A percentile compares a stretch with the other conserved stretches of the same genome.
These are phyloP conservation scores for Citrus inodora DNA, from an alignment of 345 rosid species.

Conservation along the genomic window DNA sequence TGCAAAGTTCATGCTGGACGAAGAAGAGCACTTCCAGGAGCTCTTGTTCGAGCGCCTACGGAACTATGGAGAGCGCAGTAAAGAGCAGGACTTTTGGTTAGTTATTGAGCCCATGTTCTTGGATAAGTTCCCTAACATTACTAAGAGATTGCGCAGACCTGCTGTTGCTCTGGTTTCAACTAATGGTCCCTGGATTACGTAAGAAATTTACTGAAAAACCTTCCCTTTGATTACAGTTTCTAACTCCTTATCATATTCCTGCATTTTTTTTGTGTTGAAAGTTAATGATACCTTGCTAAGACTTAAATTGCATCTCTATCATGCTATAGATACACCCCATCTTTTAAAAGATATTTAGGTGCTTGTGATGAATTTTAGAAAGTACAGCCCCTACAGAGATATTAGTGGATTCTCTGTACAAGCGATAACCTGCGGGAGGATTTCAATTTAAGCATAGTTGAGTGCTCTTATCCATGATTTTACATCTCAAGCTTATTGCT, in stretches of 20 bases:
- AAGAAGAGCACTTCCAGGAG: constrained; percentile 96
- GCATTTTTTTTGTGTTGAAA: neutral
- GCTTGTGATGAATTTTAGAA: neutral
- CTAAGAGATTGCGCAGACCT: constrained; percentile 82
- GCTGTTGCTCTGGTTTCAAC: constrained; percentile 95
- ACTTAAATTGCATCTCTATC: neutral
- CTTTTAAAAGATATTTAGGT: neutral
- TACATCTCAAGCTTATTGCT: neutral
- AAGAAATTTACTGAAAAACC: constrained; percentile 20
- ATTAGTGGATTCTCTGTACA: neutral
- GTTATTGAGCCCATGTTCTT: constrained; percentile 91
- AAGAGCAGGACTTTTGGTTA: constrained; percentile 85
- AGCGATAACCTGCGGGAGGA: neutral
- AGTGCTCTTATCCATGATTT: neutral
- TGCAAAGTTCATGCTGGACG: constrained; percentile 95
- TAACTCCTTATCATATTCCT: neutral
- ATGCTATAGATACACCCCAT: neutral
- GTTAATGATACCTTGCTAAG: neutral
- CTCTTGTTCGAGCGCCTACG: constrained; percentile 75
- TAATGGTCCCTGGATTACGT: constrained; percentile 95
- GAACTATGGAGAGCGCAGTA: constrained; percentile 58
- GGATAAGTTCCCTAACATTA: constrained; percentile 72
- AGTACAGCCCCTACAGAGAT: neutral
- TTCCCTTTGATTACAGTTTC: neutral
- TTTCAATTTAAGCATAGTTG: neutral